These are phyloP conservation scores for Triadica sebifera DNA, from an alignment of 345 rosid species.

Conservation along the genomic window DNA sequence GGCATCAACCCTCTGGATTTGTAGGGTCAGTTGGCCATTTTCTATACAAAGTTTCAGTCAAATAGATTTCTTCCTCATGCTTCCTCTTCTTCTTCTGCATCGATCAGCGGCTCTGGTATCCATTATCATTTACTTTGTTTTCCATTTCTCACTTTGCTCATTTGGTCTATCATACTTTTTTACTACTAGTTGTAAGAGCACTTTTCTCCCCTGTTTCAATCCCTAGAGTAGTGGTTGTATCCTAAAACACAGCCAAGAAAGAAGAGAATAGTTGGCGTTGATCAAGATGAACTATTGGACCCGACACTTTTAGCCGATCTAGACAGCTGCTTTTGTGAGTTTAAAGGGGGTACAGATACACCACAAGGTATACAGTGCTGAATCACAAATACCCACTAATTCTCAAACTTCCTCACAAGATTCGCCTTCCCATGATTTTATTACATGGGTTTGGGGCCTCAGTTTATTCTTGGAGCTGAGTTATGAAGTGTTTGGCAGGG, in stretches of 20 bases:
- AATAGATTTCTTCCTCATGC: conserved; percentile 6
- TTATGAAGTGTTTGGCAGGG: conserved; percentile 65
- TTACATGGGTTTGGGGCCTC: conserved; percentile 97
- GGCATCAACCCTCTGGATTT: neutral
- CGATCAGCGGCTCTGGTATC: conserved; percentile 14
- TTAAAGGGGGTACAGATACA: conserved; percentile 76
- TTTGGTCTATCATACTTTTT: neutral
- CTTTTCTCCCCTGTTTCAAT: neutral
- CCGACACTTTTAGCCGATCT: conserved; percentile 72
- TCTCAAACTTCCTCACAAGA: conserved; percentile 22
- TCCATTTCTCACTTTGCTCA: neutral
- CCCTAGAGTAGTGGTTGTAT: conserved; percentile 48
- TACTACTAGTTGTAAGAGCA: neutral
- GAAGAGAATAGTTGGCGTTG: conserved; percentile 52
- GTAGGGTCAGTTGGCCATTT: neutral
- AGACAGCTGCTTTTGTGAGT: conserved; percentile 88
- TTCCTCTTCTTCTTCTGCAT: conserved; percentile 12
- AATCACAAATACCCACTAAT: conserved; percentile 7
- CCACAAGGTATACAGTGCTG: conserved; percentile 60
- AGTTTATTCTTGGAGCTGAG: conserved; percentile 76
- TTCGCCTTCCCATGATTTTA: conserved; percentile 60
- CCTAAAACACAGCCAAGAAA: conserved; percentile 31
- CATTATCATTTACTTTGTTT: neutral
- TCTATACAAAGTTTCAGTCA: neutral
- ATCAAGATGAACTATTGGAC: conserved; percentile 67